These are phyloP conservation scores for Lachnellula suecica DNA, from an alignment of 2,329 filamentous ascomycete genomes.

Conservation along the genomic window DNA sequence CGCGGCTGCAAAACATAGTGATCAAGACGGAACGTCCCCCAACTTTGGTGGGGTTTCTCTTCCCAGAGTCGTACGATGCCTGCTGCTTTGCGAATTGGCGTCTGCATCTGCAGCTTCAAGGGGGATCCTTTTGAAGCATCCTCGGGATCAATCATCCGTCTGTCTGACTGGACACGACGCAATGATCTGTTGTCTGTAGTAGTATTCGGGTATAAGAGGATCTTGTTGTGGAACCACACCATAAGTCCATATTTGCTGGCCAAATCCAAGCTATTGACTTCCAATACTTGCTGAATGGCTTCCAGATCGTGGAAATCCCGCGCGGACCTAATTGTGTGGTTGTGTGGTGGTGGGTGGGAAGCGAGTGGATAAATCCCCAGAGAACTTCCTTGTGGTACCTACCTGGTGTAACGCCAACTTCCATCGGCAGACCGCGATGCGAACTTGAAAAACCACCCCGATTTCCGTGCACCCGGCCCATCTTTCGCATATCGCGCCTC, in stretches of 20 bases:
- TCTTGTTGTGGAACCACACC: neutral
- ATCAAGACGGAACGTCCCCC: neutral
- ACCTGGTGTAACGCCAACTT: constrained; percentile 6
- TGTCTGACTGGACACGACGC: neutral
- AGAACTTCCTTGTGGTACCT: no score
- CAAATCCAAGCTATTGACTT: neutral
- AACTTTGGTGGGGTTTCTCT: neutral
- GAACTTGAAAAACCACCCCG: neutral
- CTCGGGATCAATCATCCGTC: neutral
- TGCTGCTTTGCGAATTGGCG: neutral
- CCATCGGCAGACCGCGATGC: neutral
- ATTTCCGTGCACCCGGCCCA: neutral
- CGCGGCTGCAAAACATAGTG: no score
- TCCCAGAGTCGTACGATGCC: neutral
- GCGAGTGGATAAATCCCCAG: no score
- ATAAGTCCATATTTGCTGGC: no score
- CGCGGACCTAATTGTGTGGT: neutral
- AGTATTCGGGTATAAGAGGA: neutral
- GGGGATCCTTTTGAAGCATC: no score
- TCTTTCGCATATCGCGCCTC: neutral
- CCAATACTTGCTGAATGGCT: neutral
- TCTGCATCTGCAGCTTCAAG: neutral
- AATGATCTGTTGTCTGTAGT: neutral
- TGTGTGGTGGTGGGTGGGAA: neutral
- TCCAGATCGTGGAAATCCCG: neutral